phyloP scores from a whole-genome alignment of 371 early-diverging fungal species.

The Phascolomyces articulosus region DNA sequence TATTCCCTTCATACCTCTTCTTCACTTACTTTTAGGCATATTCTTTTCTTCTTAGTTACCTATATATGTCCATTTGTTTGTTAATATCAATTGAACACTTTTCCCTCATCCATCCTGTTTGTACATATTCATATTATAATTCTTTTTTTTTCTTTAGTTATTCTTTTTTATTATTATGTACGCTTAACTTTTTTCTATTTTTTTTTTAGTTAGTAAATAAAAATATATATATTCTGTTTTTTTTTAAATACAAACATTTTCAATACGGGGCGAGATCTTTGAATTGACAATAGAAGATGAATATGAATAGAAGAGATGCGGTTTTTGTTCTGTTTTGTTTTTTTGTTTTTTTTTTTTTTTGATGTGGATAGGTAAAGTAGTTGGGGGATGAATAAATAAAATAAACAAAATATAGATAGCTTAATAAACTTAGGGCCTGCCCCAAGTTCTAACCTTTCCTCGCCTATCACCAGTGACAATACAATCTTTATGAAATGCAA shows the following conservation, averaged over 20 bases:
- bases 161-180: neutral
- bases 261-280: too few species aligned
- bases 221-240: too few species aligned
- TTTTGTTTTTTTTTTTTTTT: neutral
- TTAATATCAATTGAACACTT: neutral
- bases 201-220: too few species aligned
- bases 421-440: slow-evolving; percentile 27
- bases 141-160: neutral
- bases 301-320: too few species aligned
- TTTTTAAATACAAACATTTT: too few species aligned
- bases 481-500: slow-evolving; percentile 75
- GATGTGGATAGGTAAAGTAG: neutral
- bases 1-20: neutral
- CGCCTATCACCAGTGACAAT: slow-evolving; percentile 84
- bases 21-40: neutral
- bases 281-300: too few species aligned
- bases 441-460: slow-evolving; percentile 85
- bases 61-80: neutral
- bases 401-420: neutral
- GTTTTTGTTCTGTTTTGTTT: too few species aligned
- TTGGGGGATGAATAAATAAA: neutral
- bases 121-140: neutral
- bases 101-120: neutral
- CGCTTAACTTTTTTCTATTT: too few species aligned
- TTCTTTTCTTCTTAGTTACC: neutral